A percentile compares a stretch with the other conserved stretches of the same genome.
Conservation (phyloP, 2,329 filamentous ascomycete species). For the Botrytis sinoallii region DNA sequence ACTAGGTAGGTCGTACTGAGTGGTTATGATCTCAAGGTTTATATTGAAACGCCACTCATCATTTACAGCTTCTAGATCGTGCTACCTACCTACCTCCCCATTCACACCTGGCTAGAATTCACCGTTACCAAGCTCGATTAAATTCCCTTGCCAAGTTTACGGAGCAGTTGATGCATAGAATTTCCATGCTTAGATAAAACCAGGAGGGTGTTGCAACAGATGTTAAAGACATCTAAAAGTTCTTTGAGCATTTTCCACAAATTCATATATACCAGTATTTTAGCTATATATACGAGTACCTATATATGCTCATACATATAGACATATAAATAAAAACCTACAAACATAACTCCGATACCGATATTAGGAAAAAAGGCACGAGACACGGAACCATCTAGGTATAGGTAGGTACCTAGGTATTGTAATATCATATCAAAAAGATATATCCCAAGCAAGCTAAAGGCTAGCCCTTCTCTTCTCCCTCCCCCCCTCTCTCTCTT, state of each 20-base stretch:
- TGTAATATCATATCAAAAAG: background rate
- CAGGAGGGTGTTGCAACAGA: background rate
- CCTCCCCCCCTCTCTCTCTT: background rate
- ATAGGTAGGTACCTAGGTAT: no score
- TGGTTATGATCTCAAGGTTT: background rate
- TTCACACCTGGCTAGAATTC: background rate
- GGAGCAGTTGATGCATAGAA: background rate
- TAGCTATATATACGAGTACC: no score
- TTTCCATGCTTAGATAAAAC: no score
- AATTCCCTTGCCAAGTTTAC: background rate
- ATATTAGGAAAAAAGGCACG: background rate
- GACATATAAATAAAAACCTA: background rate
- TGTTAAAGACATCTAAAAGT: no score
- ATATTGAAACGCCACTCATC: constrained; percentile 1
- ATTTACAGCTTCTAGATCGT: background rate
- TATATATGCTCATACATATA: background rate
- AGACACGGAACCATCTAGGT: background rate
- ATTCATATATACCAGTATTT: no score
- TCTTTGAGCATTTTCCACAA: no score
- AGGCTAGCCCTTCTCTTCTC: background rate
- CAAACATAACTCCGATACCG: background rate
- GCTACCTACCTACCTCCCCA: background rate
- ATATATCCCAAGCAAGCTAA: background rate
- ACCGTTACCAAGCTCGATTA: background rate
- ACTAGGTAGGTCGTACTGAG: background rate